Evolutionary conservation across 257 asterid genomes (phyloP), one percentile per base, ranked within the genome.

Genomic region (Solanum sejunctum): DNA sequence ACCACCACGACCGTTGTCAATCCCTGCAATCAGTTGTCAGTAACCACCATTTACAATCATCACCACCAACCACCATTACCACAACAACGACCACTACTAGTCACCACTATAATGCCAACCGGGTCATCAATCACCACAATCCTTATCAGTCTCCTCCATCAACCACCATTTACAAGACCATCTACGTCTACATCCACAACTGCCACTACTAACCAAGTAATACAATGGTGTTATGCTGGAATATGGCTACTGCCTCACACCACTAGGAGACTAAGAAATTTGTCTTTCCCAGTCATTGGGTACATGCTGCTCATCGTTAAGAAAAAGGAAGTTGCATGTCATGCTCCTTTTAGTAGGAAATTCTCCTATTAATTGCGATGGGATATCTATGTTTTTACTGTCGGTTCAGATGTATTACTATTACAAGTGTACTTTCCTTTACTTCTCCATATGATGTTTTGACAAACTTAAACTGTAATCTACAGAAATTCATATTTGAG

Each of bases 401-500:
- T 26, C 64, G 26, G 82, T 51, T 77, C 43, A 51, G 60, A 77
- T 77, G 61, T 26, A 51, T 51, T 51, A 28, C 51, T 77, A 15
- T 47, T 77, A 77, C 10, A 77, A 75, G 63, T 26, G 23, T 77
- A 51, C 63, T 77, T 23, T 10, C 63, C 63, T 77, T 77, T 51
- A 16, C 16, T 77, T 26, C 64, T 43, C 41, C 2, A 3, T 51
- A 26, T 72, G 54, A 51, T 77, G 47, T 77, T 77, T 51, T 77
- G 82, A 51, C 47, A 26, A 77, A 77, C 63, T 51, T 77, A 77
- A 23, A 26, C 51, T 52, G 47, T 77, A 26, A 77, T 41, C 54
- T 69, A 80, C 93, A 96, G 99, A 96, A 89, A 96, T 96, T 96
- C 91, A 95, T 96, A 90, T 96, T 96, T 87, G 99, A 95, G 91